These are phyloP conservation scores for Ophiocordyceps unilateralis DNA, from an alignment of 2,329 filamentous ascomycete genomes.

Conservation along the genomic window DNA sequence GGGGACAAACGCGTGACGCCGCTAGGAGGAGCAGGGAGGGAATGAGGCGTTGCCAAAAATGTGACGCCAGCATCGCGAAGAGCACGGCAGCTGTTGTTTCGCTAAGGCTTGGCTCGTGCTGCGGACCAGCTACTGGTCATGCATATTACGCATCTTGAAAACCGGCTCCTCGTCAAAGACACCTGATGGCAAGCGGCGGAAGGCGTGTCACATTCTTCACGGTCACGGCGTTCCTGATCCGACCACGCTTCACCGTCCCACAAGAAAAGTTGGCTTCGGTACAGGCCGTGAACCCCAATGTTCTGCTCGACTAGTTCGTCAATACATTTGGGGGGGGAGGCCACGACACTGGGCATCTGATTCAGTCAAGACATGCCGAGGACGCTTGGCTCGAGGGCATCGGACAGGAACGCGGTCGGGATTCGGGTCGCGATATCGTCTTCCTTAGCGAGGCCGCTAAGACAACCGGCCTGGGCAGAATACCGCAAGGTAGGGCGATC, in stretches of 20 bases:
- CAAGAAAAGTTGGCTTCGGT: no score
- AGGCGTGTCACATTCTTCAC: neutral
- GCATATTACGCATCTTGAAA: neutral
- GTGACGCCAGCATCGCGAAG: neutral
- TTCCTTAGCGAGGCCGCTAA: no score
- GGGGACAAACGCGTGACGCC: no score
- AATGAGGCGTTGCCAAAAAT: neutral
- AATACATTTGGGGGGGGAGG: neutral
- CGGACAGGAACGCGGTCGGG: neutral
- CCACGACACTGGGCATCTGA: neutral
- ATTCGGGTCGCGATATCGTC: no score
- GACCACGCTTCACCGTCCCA: no score
- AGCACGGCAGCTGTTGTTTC: neutral
- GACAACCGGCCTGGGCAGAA: no score
- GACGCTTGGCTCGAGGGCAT: neutral
- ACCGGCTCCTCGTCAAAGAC: neutral
- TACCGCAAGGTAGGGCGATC: no score
- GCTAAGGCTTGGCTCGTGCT: neutral
- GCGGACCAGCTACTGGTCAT: neutral
- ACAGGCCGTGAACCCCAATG: neutral
- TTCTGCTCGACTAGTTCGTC: neutral
- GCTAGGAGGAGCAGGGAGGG: neutral
- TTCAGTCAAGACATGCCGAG: neutral
- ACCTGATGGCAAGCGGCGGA: neutral
- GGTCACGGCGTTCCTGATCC: neutral